Conservation (phyloP, 768 basidiomycete species). For the Amanita fuliginea region DNA sequence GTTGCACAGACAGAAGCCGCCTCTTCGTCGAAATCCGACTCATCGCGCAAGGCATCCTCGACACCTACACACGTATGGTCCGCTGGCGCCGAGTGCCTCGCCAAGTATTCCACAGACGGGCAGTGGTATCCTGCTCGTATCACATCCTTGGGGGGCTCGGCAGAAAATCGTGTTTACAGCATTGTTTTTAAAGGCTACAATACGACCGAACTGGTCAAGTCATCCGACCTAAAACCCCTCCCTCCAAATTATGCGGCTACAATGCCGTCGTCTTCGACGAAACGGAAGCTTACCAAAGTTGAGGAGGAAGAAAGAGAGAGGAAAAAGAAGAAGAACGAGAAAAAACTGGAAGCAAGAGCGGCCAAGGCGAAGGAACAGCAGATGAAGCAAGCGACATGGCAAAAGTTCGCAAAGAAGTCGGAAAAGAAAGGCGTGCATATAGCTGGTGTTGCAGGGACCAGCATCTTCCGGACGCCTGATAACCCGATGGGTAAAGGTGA, state of each 20-base stretch:
- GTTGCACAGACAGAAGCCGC: conserved; percentile 57
- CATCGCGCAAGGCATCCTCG: conserved; percentile 42
- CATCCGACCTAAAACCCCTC: conserved; percentile 57
- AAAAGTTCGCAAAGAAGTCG: conserved; percentile 91
- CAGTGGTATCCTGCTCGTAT: conserved; percentile 86
- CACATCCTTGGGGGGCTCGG: conserved; percentile 71
- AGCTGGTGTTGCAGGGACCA: conserved; percentile 79
- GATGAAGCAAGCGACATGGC: conserved; percentile 79
- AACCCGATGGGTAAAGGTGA: conserved; percentile 79
- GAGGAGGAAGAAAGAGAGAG: conserved; percentile 82
- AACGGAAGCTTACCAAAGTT: conserved; percentile 68
- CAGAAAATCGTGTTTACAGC: conserved; percentile 76
- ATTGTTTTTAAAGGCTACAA: conserved; percentile 91
- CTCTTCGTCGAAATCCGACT: conserved; percentile 48
- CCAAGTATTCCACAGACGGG: conserved; percentile 78
- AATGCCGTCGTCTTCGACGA: conserved; percentile 36
- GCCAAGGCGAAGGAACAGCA: conserved; percentile 84
- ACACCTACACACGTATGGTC: conserved; percentile 50
- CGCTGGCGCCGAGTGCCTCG: conserved; percentile 79
- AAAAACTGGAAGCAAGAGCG: conserved; percentile 76
- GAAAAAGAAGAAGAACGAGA: conserved; percentile 95
- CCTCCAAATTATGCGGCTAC: conserved; percentile 44
- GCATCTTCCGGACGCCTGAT: conserved; percentile 91
- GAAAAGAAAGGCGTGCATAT: conserved; percentile 91
- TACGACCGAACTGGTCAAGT: conserved; percentile 76